Base-by-base conservation (phyloP, 2,329 filamentous ascomycete species). In the Tolypocladium endophyticum region DNA sequence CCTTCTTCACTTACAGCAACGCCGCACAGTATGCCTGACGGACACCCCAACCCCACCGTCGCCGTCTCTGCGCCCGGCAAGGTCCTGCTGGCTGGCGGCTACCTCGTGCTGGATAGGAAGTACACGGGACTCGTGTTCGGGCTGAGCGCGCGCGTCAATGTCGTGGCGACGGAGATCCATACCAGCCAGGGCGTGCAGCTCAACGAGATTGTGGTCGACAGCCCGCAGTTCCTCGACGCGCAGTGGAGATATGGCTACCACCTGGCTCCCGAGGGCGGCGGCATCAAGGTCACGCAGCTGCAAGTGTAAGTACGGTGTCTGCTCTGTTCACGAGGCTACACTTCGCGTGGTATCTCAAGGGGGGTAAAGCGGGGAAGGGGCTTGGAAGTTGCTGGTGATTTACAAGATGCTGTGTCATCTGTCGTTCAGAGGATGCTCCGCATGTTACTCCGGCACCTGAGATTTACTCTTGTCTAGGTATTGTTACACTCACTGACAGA, bases 11-110 rank as follows among this genome's bases (percentile, higher is more conserved):
- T 47, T 36, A 18, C 33, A 38, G 9, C n/a, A 52, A 33, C 14
- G 20, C 23, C 28, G 23, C 25, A n/a, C 23, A 25, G 28, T 23
- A 56, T 38, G 41, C 36, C 25, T 9, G 33, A 20, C 39, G 47
- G 11, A 56, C 70, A 73, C 68, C 71, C 72, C 62, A 76, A 73
- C 68, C 71, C 72, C 62, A 76, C 77, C 56, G 68, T 75, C 55
- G 87, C 87, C 69, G 84, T 96, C 65, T 97, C 94, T 63, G 93
- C 94, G 28, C 94, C 94, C 23, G 94, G 94, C 67, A 99, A 99
- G 79, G 94, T 99, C 62, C 84, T 99, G 64, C 83, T 97, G 58
- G 91, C 93, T 4, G 94, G 94, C 64, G 94, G 94, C 62, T 99
- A 97, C 75, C 86, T 97, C 54, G 93, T 97, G 28, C 86, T 99